Evolutionary conservation across 345 rosid genomes (phyloP).

Genomic region (Gossypium rotundifolium): DNA sequence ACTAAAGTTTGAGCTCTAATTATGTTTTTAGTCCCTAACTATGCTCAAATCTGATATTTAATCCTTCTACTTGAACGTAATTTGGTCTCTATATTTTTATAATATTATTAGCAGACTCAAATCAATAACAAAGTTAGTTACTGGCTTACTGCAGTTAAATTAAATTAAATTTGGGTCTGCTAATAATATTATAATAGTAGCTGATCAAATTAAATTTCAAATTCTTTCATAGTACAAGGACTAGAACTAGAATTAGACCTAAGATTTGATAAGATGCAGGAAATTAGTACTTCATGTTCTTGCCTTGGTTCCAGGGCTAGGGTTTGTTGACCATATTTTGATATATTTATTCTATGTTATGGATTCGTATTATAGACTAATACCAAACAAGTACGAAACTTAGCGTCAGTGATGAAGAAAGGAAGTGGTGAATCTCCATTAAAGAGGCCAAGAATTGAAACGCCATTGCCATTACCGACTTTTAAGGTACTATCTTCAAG

Average conservation of each 20-base stretch:
- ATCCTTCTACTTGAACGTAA: neutral
- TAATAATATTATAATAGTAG: too few relatives aligned
- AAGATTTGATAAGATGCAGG: neutral
- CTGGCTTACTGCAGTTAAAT: too few relatives aligned
- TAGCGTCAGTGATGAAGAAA: constrained; percentile 33
- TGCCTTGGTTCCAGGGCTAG: constrained; percentile 3
- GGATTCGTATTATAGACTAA: constrained; percentile 21
- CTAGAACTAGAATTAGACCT: neutral
- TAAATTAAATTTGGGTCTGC: too few relatives aligned
- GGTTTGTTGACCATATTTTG: constrained; percentile 11
- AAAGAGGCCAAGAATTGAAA: constrained; percentile 65
- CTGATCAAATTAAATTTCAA: too few relatives aligned
- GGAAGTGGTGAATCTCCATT: constrained; percentile 32
- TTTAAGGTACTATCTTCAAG: constrained; percentile 43
- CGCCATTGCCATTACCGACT: constrained; percentile 66
- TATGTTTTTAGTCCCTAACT: too few relatives aligned
- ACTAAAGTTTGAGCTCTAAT: neutral
- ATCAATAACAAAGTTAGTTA: too few relatives aligned
- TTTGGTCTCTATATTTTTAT: too few relatives aligned
- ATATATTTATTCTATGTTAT: neutral
- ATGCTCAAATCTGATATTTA: too few relatives aligned
- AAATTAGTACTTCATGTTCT: neutral
- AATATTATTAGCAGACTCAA: too few relatives aligned
- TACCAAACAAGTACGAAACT: constrained; percentile 36
- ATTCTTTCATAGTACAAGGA: too few relatives aligned